phyloP scores from a whole-genome alignment of 129 eudicot species.

The Daucus carota region DNA sequence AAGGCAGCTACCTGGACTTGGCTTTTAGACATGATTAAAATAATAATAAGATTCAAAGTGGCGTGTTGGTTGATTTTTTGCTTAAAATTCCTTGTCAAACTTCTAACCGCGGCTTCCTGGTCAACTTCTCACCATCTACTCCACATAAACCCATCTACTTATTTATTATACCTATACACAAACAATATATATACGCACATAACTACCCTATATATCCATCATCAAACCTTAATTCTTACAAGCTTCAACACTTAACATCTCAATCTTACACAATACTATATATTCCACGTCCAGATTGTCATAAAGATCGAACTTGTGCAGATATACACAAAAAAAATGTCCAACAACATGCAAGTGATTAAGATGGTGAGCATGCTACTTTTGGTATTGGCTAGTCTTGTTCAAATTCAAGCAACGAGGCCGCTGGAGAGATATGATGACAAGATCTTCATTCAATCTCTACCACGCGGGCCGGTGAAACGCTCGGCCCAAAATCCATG shows the following conservation, averaged over 20 bases:
- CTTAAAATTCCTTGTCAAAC: conserved; percentile 3
- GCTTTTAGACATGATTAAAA: neutral
- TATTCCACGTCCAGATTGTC: too few species aligned
- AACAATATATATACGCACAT: neutral
- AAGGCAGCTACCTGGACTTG: too few species aligned
- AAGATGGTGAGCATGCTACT: neutral
- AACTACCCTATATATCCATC: neutral
- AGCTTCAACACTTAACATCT: too few species aligned
- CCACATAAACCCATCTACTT: too few species aligned
- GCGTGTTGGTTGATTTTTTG: neutral
- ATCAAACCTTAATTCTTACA: neutral
- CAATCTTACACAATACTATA: too few species aligned
- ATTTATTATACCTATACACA: neutral
- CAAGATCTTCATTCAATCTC: neutral
- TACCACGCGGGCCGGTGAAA: conserved; percentile 3
- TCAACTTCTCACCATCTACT: neutral
- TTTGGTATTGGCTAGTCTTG: neutral
- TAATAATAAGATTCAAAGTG: neutral
- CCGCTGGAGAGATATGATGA: neutral
- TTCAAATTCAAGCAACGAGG: neutral
- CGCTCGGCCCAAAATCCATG: neutral
- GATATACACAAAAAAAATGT: too few species aligned
- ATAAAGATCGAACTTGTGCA: too few species aligned
- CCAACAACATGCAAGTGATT: neutral
- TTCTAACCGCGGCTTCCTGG: conserved; percentile 5